A percentile compares a stretch with the other conserved stretches of the same genome.
These are phyloP conservation scores for Lasiosphaeris hirsuta DNA, from an alignment of 495 filamentous ascomycete species.

Conservation along the genomic window DNA sequence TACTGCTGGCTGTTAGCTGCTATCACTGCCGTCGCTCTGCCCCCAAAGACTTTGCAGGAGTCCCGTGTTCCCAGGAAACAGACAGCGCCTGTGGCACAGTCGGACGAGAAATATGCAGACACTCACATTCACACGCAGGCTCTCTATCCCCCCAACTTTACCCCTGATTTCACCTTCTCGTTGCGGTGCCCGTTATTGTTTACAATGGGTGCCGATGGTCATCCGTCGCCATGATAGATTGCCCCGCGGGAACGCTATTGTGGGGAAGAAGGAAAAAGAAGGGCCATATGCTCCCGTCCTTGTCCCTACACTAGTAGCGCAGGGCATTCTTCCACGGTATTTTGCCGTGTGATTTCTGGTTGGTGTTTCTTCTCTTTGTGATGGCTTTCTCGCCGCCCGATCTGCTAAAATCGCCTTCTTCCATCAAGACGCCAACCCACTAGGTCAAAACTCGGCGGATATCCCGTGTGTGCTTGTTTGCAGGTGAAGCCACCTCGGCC, in stretches of 20 bases:
- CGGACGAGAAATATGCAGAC: not conserved
- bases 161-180: not conserved
- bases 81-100: not conserved
- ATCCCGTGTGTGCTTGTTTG: not conserved
- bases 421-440: not conserved
- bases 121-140: not conserved
- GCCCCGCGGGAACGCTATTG: slow-evolving; percentile 3
- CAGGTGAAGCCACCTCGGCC: slow-evolving; percentile 10
- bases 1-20: not conserved
- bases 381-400: slow-evolving; percentile 2
- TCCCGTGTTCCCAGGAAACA: not conserved
- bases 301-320: not conserved
- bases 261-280: not conserved
- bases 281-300: not conserved
- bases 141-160: not conserved
- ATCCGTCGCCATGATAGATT: not conserved
- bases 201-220: not conserved
- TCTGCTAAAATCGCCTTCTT: slow-evolving; percentile 1
- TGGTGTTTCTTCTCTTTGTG: not conserved
- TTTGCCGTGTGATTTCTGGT: slow-evolving; percentile 11
- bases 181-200: not conserved
- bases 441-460: not conserved
- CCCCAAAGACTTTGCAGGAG: not conserved
- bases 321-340: slow-evolving; percentile 8
- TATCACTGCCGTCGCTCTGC: not conserved